These are phyloP conservation scores for Nothophoma quercina DNA, from an alignment of 2,329 filamentous ascomycete genomes.

Conservation along the genomic window DNA sequence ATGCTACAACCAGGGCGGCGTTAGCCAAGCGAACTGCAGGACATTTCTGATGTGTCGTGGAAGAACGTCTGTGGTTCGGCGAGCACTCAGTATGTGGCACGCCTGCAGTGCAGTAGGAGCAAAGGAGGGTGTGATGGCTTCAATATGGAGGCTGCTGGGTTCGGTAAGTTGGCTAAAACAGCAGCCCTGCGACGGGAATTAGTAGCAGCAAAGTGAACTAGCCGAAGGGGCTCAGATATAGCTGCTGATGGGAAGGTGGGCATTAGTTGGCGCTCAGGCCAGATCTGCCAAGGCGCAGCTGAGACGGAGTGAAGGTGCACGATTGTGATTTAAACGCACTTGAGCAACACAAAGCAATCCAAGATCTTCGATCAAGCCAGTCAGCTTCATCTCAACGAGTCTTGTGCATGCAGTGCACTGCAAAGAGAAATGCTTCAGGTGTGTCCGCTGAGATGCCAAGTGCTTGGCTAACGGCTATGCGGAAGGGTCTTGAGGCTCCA, in stretches of 20 bases:
- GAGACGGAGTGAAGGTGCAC: not conserved
- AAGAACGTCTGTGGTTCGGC: no score
- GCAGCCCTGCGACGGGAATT: no score
- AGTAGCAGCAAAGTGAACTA: no score
- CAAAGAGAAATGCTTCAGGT: not conserved
- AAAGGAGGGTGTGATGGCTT: no score
- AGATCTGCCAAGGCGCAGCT: not conserved
- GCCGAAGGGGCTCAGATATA: no score
- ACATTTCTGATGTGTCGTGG: not conserved
- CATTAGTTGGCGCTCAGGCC: not conserved
- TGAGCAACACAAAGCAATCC: not conserved
- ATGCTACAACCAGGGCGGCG: no score
- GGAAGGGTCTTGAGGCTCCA: not conserved
- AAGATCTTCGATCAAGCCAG: not conserved
- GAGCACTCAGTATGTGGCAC: no score
- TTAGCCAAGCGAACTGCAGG: no score
- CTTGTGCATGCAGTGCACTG: not conserved
- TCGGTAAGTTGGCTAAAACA: no score
- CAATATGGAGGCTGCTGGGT: no score
- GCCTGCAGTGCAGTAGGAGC: no score
- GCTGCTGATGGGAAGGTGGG: no score
- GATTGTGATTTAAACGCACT: not conserved
- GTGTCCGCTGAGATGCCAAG: slow-evolving; percentile 11
- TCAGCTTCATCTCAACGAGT: not conserved
- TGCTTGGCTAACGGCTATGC: slow-evolving; percentile 9